These are phyloP conservation scores for Xylariaceae sp. DNA, from an alignment of 2,329 filamentous ascomycete genomes.

Conservation along the genomic window DNA sequence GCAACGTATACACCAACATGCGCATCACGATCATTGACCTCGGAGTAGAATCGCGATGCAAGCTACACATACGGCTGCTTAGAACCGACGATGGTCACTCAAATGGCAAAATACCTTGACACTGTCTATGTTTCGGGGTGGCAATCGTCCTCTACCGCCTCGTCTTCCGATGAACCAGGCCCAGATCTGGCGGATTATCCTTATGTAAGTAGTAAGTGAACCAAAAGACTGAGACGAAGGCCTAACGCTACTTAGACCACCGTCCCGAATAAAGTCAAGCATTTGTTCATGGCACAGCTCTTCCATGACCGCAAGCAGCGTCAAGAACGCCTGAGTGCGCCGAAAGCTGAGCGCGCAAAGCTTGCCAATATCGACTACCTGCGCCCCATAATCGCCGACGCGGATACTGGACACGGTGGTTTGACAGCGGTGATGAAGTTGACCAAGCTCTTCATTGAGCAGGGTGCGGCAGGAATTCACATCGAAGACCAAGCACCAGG, in stretches of 20 bases:
- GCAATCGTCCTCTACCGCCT: conserved; percentile 97
- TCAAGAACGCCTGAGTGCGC: conserved; percentile 79
- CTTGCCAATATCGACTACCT: conserved; percentile 87
- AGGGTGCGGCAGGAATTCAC: conserved; percentile 94
- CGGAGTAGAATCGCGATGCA: conserved; percentile 67
- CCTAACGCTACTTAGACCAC: conserved; percentile 62
- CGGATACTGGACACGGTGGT: conserved; percentile 94
- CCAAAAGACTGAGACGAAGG: no score
- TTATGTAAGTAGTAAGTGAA: conserved; percentile 54
- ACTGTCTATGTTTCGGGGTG: conserved; percentile 98
- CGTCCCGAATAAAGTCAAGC: conserved; percentile 95
- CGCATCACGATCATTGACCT: conserved; percentile 3
- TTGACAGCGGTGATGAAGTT: conserved; percentile 99
- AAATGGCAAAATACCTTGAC: conserved; percentile 98
- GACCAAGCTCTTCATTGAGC: conserved; percentile 95
- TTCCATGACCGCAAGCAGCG: conserved; percentile 99
- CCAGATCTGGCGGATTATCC: conserved; percentile 98
- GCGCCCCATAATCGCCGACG: conserved; percentile 92
- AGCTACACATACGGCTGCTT: conserved; percentile 97
- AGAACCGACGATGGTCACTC: conserved; percentile 96
- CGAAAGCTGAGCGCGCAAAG: conserved; percentile 67
- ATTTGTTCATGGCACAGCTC: conserved; percentile 96
- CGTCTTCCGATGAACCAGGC: conserved; percentile 89
- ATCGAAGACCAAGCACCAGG: conserved; percentile 98
- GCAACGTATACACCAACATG: background rate